These are phyloP conservation scores for Blastomyces gilchristii DNA, from an alignment of 2,329 filamentous ascomycete genomes.

Conservation along the genomic window DNA sequence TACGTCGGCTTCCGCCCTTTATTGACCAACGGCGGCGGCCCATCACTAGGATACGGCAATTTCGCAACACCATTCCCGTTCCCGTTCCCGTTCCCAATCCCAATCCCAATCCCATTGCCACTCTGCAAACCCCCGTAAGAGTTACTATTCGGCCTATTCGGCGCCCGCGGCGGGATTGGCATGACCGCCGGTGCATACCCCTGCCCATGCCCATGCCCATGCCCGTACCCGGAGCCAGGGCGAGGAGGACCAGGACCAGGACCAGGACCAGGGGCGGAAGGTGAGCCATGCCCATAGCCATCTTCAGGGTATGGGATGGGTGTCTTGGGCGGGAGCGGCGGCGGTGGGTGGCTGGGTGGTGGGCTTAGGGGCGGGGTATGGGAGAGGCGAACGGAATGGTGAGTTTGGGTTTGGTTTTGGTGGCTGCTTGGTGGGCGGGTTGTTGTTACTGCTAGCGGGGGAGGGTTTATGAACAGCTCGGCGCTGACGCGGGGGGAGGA, in stretches of 20 bases:
- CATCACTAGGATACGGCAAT: slow-evolving; percentile 73
- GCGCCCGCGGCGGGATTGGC: slow-evolving; percentile 30
- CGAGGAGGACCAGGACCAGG: not conserved
- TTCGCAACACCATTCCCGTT: slow-evolving; percentile 17
- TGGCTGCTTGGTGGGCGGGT: slow-evolving; percentile 19
- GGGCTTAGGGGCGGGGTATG: slow-evolving; percentile 20
- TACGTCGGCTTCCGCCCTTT: slow-evolving; percentile 77
- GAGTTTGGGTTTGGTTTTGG: slow-evolving; percentile 20
- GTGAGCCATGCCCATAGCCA: slow-evolving; percentile 10
- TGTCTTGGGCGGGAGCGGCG: slow-evolving; percentile 64
- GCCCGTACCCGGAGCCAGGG: not conserved
- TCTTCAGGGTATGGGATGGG: slow-evolving; percentile 42
- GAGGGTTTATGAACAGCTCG: slow-evolving; percentile 22
- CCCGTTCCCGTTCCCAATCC: slow-evolving; percentile 18
- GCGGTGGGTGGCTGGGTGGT: slow-evolving; percentile 30
- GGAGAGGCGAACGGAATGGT: not conserved
- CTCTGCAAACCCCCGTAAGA: slow-evolving; percentile 6
- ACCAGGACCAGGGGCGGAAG: not conserved
- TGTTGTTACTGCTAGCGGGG: slow-evolving; percentile 9
- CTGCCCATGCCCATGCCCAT: slow-evolving; percentile 12
- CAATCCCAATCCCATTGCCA: not conserved
- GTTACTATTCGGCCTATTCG: slow-evolving; percentile 16
- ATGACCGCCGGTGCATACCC: slow-evolving; percentile 29
- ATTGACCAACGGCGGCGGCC: slow-evolving; percentile 73
- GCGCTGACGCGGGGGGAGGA: slow-evolving; percentile 27